These are phyloP conservation scores for Erodium maritimum DNA, from an alignment of 345 rosid species.

Conservation along the genomic window DNA sequence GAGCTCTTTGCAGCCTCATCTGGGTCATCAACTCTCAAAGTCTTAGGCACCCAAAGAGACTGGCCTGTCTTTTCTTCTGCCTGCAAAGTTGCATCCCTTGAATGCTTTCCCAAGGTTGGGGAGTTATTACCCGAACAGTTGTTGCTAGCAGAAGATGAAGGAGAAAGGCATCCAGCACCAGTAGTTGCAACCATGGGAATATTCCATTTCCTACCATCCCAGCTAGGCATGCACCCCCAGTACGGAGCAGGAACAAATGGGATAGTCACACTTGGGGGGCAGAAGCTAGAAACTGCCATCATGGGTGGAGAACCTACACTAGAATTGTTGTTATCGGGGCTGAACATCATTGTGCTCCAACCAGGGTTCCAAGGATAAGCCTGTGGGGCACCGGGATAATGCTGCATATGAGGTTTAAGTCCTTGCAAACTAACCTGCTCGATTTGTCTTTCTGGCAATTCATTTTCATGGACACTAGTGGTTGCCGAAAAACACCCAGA, in stretches of 20 bases:
- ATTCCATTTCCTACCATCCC: conserved; percentile 5
- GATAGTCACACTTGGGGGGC: conserved; percentile 17
- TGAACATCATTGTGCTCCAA: background rate
- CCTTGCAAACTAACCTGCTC: background rate
- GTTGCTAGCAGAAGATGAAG: conserved; percentile 7
- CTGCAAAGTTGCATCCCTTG: conserved; percentile 8
- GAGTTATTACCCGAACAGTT: conserved; percentile 2
- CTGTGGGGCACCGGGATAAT: conserved; percentile 15
- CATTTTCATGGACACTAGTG: background rate
- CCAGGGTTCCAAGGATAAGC: conserved; percentile 9
- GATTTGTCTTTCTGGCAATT: conserved; percentile 1
- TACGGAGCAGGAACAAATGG: conserved; percentile 22
- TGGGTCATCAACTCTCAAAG: conserved; percentile 15
- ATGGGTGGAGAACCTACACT: conserved; percentile 1
- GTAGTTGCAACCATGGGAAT: conserved; percentile 3
- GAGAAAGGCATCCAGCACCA: conserved; percentile 2
- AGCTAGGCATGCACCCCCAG: conserved; percentile 12
- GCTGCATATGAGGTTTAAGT: background rate
- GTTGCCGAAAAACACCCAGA: conserved; percentile 12
- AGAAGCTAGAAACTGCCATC: conserved; percentile 5
- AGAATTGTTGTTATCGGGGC: background rate
- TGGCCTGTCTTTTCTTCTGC: conserved; percentile 5
- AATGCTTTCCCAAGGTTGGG: conserved; percentile 15
- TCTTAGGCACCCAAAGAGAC: conserved; percentile 12
- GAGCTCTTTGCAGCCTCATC: conserved; percentile 20